Evolutionary conservation across 352 stramenopile species (phyloP), one percentile per base, ranked within the genome.

Genomic region (Plasmopara viticola): DNA sequence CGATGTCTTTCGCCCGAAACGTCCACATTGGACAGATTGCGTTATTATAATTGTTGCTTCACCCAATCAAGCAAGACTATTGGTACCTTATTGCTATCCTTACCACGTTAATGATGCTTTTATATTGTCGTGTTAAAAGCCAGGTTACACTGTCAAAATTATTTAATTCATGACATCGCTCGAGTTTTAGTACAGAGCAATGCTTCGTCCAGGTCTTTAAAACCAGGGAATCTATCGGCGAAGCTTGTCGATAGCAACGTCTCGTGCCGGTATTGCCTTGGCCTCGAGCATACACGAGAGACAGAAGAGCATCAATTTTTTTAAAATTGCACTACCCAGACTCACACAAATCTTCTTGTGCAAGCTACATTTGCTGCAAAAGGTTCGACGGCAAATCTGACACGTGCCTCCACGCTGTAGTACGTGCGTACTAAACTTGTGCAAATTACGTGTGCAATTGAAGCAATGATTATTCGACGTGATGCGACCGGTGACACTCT

Each of bases 281-380:
- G 64, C 64, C 28, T 74, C 56, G 12, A 73, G 45, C 46, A 74
- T 53, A 53, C 68, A 77, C 46, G 72, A 53, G 43, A 77, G 51
- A 38, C 68, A 77, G 45, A 77, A 77, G 9, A 69, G 29, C 43
- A 71, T 58, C 7, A 52, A 62, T 38, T 72, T 68, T 39, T 62
- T 42, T 42, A 74, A 13, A 10, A 62, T 51, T 20, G 69, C 60
- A 30, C 44, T 57, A 0, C 60, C 65, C 5, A 71, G 44, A 10
- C 53, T 51, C 29, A 73, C 30, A 20, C 55, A 66, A 25, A 77
- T 69, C 52, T 71, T 73, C 53, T 74, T 77, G 46, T 42, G 64
- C 38, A 77, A 61, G 0, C 56, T 71, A 48, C 68, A 77, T 33
- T 66, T 68, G 18, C 58, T 51, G 37, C 68, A 77, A 2, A 77